phyloP scores from a whole-genome alignment of 2,329 filamentous ascomycete genomes.

The Truncatella angustata region DNA sequence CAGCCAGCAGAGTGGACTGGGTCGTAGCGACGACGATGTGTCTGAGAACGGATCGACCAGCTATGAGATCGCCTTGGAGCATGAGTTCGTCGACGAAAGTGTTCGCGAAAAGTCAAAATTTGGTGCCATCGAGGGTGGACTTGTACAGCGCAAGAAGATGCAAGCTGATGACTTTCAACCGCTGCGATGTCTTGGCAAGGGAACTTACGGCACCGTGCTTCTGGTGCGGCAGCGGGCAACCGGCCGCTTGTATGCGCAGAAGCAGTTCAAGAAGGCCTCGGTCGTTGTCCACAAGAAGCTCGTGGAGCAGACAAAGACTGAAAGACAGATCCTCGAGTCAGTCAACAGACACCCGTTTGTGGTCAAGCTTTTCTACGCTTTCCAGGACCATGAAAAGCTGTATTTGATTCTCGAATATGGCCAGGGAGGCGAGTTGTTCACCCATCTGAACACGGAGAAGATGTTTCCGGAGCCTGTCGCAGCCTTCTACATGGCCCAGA shows the following conservation, averaged over 20 bases:
- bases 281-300: constrained; percentile 93
- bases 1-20: constrained; percentile 55
- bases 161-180: constrained; percentile 86
- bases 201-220: constrained; percentile 91
- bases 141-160: constrained; percentile 76
- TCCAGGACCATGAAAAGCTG: constrained; percentile 96
- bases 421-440: constrained; percentile 93
- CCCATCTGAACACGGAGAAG: constrained; percentile 87
- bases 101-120: constrained; percentile 39
- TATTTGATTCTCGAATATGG: constrained; percentile 98
- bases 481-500: constrained; percentile 98
- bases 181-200: constrained; percentile 90
- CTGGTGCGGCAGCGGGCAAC: constrained; percentile 88
- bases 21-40: constrained; percentile 62
- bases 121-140: constrained; percentile 49
- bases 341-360: constrained; percentile 97
- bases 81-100: constrained; percentile 78
- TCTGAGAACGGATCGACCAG: constrained; percentile 69
- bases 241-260: constrained; percentile 91
- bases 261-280: constrained; percentile 97
- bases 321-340: constrained; percentile 90
- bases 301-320: constrained; percentile 95
- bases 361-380: constrained; percentile 96
- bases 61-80: constrained; percentile 81
- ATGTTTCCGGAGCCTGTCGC: constrained; percentile 91